Conservation (phyloP, 73 alveolate genomes). For the Tetrahymena borealis region DNA sequence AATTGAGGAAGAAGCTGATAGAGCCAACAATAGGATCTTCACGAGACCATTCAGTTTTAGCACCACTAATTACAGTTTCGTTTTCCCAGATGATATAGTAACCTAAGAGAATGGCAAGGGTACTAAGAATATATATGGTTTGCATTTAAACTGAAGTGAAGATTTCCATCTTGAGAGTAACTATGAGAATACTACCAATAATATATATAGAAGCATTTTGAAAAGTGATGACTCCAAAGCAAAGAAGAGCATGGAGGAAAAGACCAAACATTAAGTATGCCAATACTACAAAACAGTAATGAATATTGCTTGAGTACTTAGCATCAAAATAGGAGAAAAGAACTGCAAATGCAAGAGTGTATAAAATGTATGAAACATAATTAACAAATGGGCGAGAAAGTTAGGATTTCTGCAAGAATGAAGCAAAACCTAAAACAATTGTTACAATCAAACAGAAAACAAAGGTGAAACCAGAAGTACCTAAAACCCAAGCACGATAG, state of each 20-base stretch:
- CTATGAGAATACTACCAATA: neutral
- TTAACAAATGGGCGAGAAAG: neutral
- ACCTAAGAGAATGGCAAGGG: neutral
- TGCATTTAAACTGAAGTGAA: neutral
- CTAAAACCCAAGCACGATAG: neutral
- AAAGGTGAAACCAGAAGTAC: neutral
- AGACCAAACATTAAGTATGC: neutral
- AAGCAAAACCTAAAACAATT: neutral
- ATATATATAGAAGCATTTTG: neutral
- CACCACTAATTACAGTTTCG: neutral
- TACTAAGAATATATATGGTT: neutral
- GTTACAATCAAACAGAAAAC: neutral
- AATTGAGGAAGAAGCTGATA: neutral
- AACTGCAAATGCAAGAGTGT: neutral
- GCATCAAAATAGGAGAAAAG: neutral
- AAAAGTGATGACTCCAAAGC: neutral
- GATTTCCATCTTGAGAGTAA: neutral
- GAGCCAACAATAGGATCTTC: slow-evolving; percentile 1
- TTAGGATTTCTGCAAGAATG: neutral
- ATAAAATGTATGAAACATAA: neutral
- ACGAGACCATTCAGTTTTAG: neutral
- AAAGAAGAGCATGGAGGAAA: neutral
- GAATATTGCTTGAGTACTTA: neutral
- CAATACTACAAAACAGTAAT: neutral
- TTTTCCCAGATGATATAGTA: neutral